phyloP scores from a whole-genome alignment of 305 asterid species.

The Salvia sclarea region DNA sequence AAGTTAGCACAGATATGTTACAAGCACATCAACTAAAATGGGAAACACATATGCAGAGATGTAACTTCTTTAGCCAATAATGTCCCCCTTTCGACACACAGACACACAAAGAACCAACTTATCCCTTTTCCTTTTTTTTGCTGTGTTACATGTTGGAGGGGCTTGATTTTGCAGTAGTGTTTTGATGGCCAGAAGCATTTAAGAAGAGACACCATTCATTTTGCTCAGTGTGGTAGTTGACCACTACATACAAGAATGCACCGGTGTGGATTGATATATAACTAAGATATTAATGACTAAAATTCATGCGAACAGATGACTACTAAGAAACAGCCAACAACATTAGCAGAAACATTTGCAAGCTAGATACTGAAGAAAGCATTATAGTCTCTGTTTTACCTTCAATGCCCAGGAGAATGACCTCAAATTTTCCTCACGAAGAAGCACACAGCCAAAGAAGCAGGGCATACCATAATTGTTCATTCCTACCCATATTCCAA shows the following conservation, averaged over 20 bases:
- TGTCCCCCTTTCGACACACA: background rate
- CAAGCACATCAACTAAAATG: background rate
- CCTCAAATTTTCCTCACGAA: conserved; percentile 85
- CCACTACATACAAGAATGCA: conserved; percentile 6
- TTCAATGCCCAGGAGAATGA: conserved; percentile 95
- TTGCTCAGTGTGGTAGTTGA: background rate
- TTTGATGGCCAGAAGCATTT: background rate
- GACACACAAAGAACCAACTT: background rate
- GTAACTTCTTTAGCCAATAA: conserved; percentile 11
- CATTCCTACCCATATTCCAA: conserved; percentile 96
- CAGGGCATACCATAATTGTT: conserved; percentile 99
- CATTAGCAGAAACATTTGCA: background rate
- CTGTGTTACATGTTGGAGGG: background rate
- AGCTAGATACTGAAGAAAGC: conserved; percentile 9
- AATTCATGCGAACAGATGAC: background rate
- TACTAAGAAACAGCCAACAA: background rate
- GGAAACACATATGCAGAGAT: background rate
- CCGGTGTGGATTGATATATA: background rate
- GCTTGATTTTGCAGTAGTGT: conserved; percentile 5
- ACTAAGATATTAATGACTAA: background rate
- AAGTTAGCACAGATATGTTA: conserved; percentile 27
- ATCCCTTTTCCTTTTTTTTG: background rate
- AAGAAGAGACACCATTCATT: conserved; percentile 13
- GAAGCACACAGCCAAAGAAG: conserved; percentile 93
- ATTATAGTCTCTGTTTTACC: conserved; percentile 48